Percentiles rank a stretch among this genome's conserved stretches.
These are phyloP conservation scores for Echria macrotheca DNA, from an alignment of 495 filamentous ascomycete genomes.

Conservation along the genomic window DNA sequence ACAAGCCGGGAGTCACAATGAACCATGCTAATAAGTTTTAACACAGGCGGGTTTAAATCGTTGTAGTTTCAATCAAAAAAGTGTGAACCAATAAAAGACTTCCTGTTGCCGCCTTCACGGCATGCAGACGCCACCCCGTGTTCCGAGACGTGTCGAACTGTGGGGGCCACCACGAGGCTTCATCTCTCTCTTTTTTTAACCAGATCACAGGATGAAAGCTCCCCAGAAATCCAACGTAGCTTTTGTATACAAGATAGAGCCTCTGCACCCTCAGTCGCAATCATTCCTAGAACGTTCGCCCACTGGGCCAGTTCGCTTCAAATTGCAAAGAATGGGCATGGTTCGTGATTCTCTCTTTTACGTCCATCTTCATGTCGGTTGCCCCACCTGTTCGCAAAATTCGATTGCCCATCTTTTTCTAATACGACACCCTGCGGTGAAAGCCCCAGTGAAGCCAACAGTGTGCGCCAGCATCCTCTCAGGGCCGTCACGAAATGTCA, in stretches of 20 bases:
- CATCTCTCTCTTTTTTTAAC: not conserved
- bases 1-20: not conserved
- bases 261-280: too few relatives aligned
- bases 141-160: not conserved
- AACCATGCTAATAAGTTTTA: not conserved
- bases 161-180: not conserved
- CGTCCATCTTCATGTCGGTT: too few relatives aligned
- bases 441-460: too few relatives aligned
- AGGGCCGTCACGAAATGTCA: too few relatives aligned
- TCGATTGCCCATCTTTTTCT: too few relatives aligned
- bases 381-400: too few relatives aligned
- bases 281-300: too few relatives aligned
- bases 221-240: not conserved
- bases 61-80: not conserved
- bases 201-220: not conserved
- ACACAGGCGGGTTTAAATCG: not conserved
- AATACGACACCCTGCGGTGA: too few relatives aligned
- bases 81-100: not conserved
- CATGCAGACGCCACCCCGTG: not conserved
- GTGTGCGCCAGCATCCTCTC: too few relatives aligned
- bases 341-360: too few relatives aligned
- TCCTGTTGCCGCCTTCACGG: not conserved
- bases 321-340: too few relatives aligned
- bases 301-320: too few relatives aligned
- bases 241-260: not conserved